phyloP scores from a whole-genome alignment of 495 filamentous ascomycete genomes.

The Chlorociboria aeruginascens region DNA sequence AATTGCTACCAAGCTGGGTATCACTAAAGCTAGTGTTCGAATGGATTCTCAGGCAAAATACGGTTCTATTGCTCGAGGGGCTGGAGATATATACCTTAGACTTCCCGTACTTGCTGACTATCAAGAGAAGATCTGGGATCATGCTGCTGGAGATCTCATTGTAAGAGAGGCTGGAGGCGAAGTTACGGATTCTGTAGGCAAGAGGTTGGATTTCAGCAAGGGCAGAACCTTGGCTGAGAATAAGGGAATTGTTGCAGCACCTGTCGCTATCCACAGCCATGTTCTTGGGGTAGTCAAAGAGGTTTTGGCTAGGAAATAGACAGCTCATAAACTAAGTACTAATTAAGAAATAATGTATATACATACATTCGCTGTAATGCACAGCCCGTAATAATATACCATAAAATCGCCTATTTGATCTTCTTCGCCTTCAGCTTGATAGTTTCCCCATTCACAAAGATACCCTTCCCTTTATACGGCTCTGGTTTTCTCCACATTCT shows the following conservation, averaged over 20 bases:
- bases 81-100: constrained; percentile 87
- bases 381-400: constrained; percentile 11
- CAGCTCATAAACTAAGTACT: background rate
- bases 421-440: constrained; percentile 98
- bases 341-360: background rate
- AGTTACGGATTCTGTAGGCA: constrained; percentile 77
- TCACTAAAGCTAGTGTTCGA: constrained; percentile 71
- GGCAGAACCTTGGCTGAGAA: constrained; percentile 81
- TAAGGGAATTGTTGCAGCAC: constrained; percentile 87
- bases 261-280: constrained; percentile 55
- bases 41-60: constrained; percentile 99
- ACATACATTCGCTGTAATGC: constrained; percentile 4
- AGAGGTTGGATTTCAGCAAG: constrained; percentile 68
- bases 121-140: constrained; percentile 99
- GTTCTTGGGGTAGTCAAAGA: constrained; percentile 75
- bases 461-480: constrained; percentile 99
- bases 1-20: constrained; percentile 75
- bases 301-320: constrained; percentile 42
- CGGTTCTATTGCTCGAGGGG: constrained; percentile 85
- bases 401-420: constrained; percentile 62
- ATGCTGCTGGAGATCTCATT: constrained; percentile 92
- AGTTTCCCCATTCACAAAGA: constrained; percentile 93
- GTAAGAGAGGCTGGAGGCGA: constrained; percentile 87
- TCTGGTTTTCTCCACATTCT: constrained; percentile 82
- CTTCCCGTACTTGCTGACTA: constrained; percentile 75